These are phyloP conservation scores for Pichia cephalocereana DNA, from an alignment of 805 yeast species.

Conservation along the genomic window DNA sequence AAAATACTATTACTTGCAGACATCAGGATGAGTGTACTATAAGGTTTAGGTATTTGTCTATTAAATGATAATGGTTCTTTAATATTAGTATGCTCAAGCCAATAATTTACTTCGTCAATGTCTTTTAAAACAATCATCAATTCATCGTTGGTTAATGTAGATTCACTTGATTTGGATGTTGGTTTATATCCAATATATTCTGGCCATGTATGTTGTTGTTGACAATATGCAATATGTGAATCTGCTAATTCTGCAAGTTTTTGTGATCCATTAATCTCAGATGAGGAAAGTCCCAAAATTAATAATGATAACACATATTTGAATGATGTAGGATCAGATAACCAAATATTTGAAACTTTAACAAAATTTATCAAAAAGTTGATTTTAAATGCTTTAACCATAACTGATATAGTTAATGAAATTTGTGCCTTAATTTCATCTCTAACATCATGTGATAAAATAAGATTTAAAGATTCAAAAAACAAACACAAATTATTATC, in stretches of 20 bases:
- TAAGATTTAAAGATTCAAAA: slow-evolving; percentile 21
- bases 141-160: background rate
- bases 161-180: background rate
- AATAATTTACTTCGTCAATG: background rate
- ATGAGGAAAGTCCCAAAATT: slow-evolving; percentile 8
- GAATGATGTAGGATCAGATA: slow-evolving; percentile 10
- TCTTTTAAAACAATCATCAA: background rate
- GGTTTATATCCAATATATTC: slow-evolving; percentile 4
- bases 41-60: slow-evolving; percentile 1
- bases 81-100: slow-evolving; percentile 3
- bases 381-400: slow-evolving; percentile 17
- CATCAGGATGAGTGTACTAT: background rate
- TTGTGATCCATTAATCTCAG: background rate
- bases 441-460: slow-evolving; percentile 11
- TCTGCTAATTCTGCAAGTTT: slow-evolving; percentile 2
- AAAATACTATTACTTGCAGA: slow-evolving; percentile 7
- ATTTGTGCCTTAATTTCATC: slow-evolving; percentile 18
- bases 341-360: slow-evolving; percentile 16
- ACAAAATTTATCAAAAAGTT: slow-evolving; percentile 19
- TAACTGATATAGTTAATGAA: slow-evolving; percentile 17
- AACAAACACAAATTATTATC: slow-evolving; percentile 35
- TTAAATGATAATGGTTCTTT: background rate
- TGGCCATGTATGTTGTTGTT: slow-evolving; percentile 14
- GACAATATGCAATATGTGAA: slow-evolving; percentile 10
- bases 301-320: slow-evolving; percentile 15